These are phyloP conservation scores for Fusarium nygamai DNA, from an alignment of 2,329 filamentous ascomycete genomes.

Conservation along the genomic window DNA sequence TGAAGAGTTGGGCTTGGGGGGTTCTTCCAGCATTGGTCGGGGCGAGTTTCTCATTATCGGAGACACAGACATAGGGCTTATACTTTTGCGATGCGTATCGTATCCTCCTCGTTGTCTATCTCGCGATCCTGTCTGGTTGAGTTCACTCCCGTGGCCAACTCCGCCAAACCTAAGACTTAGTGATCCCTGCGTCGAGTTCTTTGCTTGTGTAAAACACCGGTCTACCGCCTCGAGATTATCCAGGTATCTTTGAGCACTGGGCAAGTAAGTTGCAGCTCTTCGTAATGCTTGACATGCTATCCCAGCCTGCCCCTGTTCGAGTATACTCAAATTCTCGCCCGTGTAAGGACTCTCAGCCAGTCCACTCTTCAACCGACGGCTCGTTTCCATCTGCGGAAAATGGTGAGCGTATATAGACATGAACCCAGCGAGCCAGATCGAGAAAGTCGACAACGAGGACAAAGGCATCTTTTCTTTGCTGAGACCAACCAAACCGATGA, in stretches of 20 bases:
- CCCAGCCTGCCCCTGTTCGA: slow-evolving; percentile 13
- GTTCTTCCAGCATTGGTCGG: slow-evolving; percentile 2
- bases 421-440: slow-evolving; percentile 73
- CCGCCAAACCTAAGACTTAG: slow-evolving; percentile 30
- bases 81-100: background rate
- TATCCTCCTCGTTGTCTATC: slow-evolving; percentile 2
- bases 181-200: background rate
- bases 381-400: slow-evolving; percentile 75
- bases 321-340: background rate
- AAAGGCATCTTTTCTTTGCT: slow-evolving; percentile 71
- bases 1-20: background rate
- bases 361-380: slow-evolving; percentile 39
- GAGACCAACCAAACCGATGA: slow-evolving; percentile 71
- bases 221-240: slow-evolving; percentile 24
- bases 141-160: slow-evolving; percentile 1
- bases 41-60: slow-evolving; percentile 11
- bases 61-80: slow-evolving; percentile 23
- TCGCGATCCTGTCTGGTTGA: background rate
- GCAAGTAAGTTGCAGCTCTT: slow-evolving; percentile 23
- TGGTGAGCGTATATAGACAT: slow-evolving; percentile 72
- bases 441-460: slow-evolving; percentile 74
- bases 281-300: slow-evolving; percentile 27
- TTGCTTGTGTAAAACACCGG: slow-evolving; percentile 21
- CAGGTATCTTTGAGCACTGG: slow-evolving; percentile 29
- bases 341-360: background rate